These are phyloP conservation scores for Ceratocystis smalleyi DNA, from an alignment of 2,329 filamentous ascomycete genomes.

Conservation along the genomic window DNA sequence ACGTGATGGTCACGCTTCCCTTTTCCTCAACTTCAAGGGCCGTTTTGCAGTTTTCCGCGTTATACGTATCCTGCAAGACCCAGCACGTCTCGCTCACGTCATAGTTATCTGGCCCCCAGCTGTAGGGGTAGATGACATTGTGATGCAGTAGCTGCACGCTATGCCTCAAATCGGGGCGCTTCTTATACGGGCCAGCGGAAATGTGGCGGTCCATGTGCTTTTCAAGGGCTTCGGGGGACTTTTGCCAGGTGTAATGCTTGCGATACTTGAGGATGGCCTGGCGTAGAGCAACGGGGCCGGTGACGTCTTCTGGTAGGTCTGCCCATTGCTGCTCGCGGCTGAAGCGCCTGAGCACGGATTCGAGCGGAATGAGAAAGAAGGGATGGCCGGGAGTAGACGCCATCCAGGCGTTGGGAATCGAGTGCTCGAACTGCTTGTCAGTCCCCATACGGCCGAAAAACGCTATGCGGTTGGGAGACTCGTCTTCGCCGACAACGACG, in stretches of 20 bases:
- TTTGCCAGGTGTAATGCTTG: conserved; percentile 1
- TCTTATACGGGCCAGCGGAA: conserved; percentile 7
- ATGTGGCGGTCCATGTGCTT: conserved; percentile 8
- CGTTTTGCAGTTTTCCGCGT: conserved; percentile 19
- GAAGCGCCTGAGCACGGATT: conserved; percentile 17
- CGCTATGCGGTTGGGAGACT: conserved; percentile 14
- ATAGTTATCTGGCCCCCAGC: conserved; percentile 19
- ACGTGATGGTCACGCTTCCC: conserved; percentile 21
- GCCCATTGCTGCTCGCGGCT: neutral
- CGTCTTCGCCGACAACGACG: conserved; percentile 1
- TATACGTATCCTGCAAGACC: conserved; percentile 17
- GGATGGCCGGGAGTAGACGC: conserved; percentile 24
- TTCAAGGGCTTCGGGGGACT: neutral
- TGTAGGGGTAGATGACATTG: conserved; percentile 21
- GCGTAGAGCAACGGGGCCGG: conserved; percentile 17
- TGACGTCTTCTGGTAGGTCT: conserved; percentile 14
- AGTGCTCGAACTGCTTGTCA: conserved; percentile 21
- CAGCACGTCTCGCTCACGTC: conserved; percentile 18
- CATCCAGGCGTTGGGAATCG: conserved; percentile 28
- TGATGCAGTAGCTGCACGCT: conserved; percentile 19
- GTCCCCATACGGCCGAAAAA: conserved; percentile 25
- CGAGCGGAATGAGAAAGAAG: conserved; percentile 23
- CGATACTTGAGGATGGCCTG: conserved; percentile 17
- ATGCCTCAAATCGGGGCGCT: conserved; percentile 7
- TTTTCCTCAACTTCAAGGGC: conserved; percentile 18